A percentile compares a stretch with the other conserved stretches of the same genome.
Conservation (phyloP, 805 yeast genomes). For the Ogataea haglerorum region DNA sequence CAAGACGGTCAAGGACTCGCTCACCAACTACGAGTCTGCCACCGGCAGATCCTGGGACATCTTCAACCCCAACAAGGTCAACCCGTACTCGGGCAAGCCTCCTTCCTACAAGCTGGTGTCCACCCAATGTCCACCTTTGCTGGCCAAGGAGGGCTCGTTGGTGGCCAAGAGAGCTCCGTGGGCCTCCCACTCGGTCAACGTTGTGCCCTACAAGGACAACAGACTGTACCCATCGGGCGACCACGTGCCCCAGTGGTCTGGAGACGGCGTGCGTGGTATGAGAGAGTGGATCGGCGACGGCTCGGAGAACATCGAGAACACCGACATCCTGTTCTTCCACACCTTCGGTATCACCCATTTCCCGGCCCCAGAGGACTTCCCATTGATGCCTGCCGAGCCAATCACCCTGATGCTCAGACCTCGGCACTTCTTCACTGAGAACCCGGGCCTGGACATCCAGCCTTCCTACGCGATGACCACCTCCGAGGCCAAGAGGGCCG, state of each 20-base stretch:
- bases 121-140: constrained; percentile 65
- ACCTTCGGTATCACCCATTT: constrained; percentile 83
- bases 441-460: constrained; percentile 71
- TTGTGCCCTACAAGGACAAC: constrained; percentile 69
- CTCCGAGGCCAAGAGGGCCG: constrained; percentile 38
- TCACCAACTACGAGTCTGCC: constrained; percentile 56
- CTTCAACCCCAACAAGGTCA: constrained; percentile 64
- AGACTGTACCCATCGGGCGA: constrained; percentile 80
- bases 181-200: constrained; percentile 66
- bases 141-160: constrained; percentile 70
- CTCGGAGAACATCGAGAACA: constrained; percentile 52
- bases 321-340: constrained; percentile 74
- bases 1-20: constrained; percentile 64
- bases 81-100: constrained; percentile 71
- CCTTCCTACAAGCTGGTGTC: constrained; percentile 76
- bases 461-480: constrained; percentile 59
- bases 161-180: constrained; percentile 81
- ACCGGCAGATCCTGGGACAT: constrained; percentile 76
- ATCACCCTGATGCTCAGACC: constrained; percentile 73
- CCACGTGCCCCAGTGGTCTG: constrained; percentile 70
- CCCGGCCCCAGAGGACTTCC: constrained; percentile 90
- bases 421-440: constrained; percentile 72
- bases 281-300: constrained; percentile 69
- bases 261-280: constrained; percentile 65
- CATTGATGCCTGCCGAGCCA: constrained; percentile 85